phyloP scores from a whole-genome alignment of 1,139 yeast species.

The Kurtzmaniella natalensis region DNA sequence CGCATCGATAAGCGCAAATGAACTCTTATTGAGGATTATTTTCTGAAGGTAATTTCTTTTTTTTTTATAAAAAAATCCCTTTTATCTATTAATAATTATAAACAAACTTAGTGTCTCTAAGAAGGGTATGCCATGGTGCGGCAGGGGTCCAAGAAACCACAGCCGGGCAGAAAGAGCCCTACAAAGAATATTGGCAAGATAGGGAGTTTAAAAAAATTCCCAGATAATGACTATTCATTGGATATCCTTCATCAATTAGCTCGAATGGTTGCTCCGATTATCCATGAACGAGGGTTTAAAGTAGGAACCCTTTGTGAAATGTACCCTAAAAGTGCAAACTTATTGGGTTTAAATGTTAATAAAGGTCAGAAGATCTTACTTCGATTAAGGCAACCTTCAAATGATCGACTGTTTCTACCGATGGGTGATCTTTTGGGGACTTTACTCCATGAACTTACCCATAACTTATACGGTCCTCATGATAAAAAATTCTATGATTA shows the following conservation, averaged over 20 bases:
- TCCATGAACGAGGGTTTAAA: slow-evolving; percentile 61
- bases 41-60: too few relatives aligned
- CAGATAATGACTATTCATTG: slow-evolving; percentile 53
- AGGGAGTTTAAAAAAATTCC: slow-evolving; percentile 53
- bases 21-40: too few relatives aligned
- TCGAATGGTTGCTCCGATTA: slow-evolving; percentile 64
- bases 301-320: slow-evolving; percentile 77
- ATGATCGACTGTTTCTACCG: slow-evolving; percentile 57
- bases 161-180: slow-evolving; percentile 28
- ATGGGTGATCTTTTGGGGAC: slow-evolving; percentile 73
- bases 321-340: slow-evolving; percentile 63
- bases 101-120: neutral
- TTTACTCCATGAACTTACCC: slow-evolving; percentile 84
- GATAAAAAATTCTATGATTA: slow-evolving; percentile 64
- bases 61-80: neutral
- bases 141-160: slow-evolving; percentile 4
- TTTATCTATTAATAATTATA: neutral
- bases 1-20: too few relatives aligned
- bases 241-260: slow-evolving; percentile 60
- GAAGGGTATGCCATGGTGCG: slow-evolving; percentile 9
- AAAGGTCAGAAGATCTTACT: slow-evolving; percentile 72
- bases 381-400: slow-evolving; percentile 58
- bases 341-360: slow-evolving; percentile 85
- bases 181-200: slow-evolving; percentile 47
- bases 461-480: slow-evolving; percentile 78